A percentile compares a stretch with the other conserved stretches of the same genome.
These are phyloP conservation scores for Pholiota microspora DNA, from an alignment of 768 basidiomycete genomes.

Conservation along the genomic window DNA sequence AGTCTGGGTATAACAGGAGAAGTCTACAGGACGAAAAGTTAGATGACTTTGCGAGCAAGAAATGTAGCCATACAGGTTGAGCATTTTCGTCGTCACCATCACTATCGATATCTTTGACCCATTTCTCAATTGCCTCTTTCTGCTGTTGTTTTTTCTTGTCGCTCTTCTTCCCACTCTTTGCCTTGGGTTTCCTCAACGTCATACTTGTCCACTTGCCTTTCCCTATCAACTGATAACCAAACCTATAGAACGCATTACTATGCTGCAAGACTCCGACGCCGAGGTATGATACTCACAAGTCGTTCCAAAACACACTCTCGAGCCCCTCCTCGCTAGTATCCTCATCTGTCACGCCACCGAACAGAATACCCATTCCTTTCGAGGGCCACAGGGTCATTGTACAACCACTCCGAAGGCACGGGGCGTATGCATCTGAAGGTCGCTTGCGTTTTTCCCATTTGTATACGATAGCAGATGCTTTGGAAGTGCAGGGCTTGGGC, in stretches of 20 bases:
- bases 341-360: conserved; percentile 87
- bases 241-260: too few species aligned
- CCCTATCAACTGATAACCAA: conserved; percentile 71
- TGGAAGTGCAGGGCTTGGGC: conserved; percentile 32
- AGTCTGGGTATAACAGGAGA: not conserved
- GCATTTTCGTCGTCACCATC: conserved; percentile 14
- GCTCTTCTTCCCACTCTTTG: conserved; percentile 34
- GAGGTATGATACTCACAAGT: conserved; percentile 54
- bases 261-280: not conserved
- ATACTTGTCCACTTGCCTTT: conserved; percentile 80
- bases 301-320: conserved; percentile 86
- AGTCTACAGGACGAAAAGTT: too few species aligned
- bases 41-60: too few species aligned
- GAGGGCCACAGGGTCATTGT: conserved; percentile 82
- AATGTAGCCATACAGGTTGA: not conserved
- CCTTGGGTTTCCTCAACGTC: conserved; percentile 73
- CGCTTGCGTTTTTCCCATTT: conserved; percentile 90
- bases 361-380: conserved; percentile 71
- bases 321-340: conserved; percentile 82
- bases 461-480: conserved; percentile 39
- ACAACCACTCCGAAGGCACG: conserved; percentile 72
- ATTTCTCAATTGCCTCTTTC: conserved; percentile 15
- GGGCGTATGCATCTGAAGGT: conserved; percentile 66
- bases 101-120: conserved; percentile 19
- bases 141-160: conserved; percentile 41